A percentile compares a stretch with the other conserved stretches of the same genome.
Evolutionary conservation across 768 basidiomycete genomes (phyloP).

Genomic region (Termitomyces sp.): DNA sequence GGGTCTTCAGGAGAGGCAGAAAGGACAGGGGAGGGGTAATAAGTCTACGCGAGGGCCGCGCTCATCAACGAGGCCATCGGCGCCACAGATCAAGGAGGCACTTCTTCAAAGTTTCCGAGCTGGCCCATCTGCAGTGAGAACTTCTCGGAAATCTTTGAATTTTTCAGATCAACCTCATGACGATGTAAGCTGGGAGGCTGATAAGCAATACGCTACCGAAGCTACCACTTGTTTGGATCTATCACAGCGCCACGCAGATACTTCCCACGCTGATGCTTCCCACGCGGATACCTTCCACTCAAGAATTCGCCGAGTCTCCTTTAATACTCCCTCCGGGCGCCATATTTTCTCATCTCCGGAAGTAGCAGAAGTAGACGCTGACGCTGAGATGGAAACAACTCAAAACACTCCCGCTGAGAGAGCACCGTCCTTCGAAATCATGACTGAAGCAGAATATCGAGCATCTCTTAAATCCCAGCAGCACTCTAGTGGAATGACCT

Average conservation of each 20-base stretch:
- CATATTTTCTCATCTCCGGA: neutral
- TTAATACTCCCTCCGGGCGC: neutral
- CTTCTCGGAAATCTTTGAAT: neutral
- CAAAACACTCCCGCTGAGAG: neutral
- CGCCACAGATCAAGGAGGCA: neutral
- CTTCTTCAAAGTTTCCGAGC: conserved; percentile 1
- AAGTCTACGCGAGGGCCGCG: neutral
- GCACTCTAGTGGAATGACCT: neutral
- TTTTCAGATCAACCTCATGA: neutral
- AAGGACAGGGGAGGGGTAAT: neutral
- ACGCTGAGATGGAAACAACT: neutral
- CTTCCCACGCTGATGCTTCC: neutral
- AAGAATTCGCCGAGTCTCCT: neutral
- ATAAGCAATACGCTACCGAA: neutral
- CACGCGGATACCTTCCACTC: neutral
- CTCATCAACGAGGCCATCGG: neutral
- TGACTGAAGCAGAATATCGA: neutral
- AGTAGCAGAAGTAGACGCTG: neutral
- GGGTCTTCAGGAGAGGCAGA: neutral
- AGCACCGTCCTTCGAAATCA: neutral
- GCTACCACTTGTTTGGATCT: neutral
- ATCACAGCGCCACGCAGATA: neutral
- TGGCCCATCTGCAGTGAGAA: neutral
- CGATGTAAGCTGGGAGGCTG: neutral
- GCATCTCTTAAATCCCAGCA: neutral